Conservation (phyloP, 306 rosid genomes). For the Sindora glabra region DNA sequence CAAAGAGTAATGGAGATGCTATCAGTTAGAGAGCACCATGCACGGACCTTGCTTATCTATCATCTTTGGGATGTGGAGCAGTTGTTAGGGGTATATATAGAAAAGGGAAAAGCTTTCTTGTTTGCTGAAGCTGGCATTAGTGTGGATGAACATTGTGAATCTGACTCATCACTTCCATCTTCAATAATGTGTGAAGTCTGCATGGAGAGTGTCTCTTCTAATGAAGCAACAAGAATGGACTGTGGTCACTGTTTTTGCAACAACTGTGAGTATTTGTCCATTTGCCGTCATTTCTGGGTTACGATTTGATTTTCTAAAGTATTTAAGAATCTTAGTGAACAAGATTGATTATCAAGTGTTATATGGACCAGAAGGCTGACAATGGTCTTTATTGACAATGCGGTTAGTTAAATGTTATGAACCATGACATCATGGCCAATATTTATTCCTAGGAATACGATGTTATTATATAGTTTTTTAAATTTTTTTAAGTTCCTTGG, state of each 20-base stretch:
- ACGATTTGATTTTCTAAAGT: not conserved
- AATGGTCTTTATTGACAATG: not conserved
- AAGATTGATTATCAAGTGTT: not conserved
- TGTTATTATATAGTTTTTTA: not conserved
- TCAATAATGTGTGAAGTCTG: conserved; percentile 61
- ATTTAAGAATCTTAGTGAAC: not conserved
- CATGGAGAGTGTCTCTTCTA: conserved; percentile 58
- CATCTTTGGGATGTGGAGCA: conserved; percentile 87
- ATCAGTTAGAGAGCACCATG: conserved; percentile 67
- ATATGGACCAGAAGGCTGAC: not conserved
- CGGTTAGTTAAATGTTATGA: not conserved
- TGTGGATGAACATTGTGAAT: conserved; percentile 34
- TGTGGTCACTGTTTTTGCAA: conserved; percentile 97
- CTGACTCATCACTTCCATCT: conserved; percentile 19
- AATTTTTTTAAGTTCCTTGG: not conserved
- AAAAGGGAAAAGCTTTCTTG: conserved; percentile 45
- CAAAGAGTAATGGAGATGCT: conserved; percentile 76
- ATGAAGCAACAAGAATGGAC: conserved; percentile 70
- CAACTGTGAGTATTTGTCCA: conserved; percentile 51
- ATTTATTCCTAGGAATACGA: not conserved
- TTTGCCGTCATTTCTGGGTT: not conserved
- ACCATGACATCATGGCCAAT: not conserved
- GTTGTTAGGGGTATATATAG: conserved; percentile 60
- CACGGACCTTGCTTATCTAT: conserved; percentile 78
- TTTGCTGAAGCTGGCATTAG: conserved; percentile 76